These are phyloP conservation scores for Mucor racemosus DNA, from an alignment of 371 early-diverging fungal species.

Conservation along the genomic window DNA sequence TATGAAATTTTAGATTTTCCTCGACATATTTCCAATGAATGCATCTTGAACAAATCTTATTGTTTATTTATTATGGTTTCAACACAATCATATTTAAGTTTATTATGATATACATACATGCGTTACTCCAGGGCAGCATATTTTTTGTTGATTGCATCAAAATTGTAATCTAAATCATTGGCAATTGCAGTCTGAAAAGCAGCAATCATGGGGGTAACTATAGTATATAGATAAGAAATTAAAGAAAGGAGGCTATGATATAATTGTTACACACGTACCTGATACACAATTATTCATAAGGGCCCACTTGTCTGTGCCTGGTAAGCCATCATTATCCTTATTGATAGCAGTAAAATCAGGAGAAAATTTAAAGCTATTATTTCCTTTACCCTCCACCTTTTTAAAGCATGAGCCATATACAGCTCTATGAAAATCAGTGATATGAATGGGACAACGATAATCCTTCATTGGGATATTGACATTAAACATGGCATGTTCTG, in stretches of 20 bases:
- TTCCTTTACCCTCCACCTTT: slow-evolving; percentile 18
- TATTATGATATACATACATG: not conserved
- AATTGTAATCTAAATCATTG: slow-evolving; percentile 26
- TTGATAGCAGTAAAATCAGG: slow-evolving; percentile 37
- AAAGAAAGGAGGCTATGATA: not conserved
- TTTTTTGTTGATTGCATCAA: slow-evolving; percentile 14
- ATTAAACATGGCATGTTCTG: slow-evolving; percentile 40
- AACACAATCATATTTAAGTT: too few relatives aligned
- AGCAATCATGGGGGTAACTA: slow-evolving; percentile 48
- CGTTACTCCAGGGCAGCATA: not conserved
- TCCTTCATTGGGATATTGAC: slow-evolving; percentile 48
- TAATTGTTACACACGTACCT: slow-evolving; percentile 21
- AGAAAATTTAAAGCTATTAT: slow-evolving; percentile 33
- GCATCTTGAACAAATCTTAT: too few relatives aligned
- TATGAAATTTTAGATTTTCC: too few relatives aligned
- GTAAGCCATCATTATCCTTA: slow-evolving; percentile 24
- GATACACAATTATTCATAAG: slow-evolving; percentile 42
- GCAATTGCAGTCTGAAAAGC: slow-evolving; percentile 26
- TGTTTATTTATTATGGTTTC: too few relatives aligned
- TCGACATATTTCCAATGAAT: too few relatives aligned
- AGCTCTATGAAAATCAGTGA: slow-evolving; percentile 40
- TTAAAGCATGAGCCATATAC: slow-evolving; percentile 40
- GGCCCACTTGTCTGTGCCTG: slow-evolving; percentile 49
- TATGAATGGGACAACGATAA: slow-evolving; percentile 37
- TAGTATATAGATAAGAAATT: not conserved